Evolutionary conservation across 1,139 yeast genomes (phyloP).

Genomic region (Hemisphaericaspora xylanilytica): DNA sequence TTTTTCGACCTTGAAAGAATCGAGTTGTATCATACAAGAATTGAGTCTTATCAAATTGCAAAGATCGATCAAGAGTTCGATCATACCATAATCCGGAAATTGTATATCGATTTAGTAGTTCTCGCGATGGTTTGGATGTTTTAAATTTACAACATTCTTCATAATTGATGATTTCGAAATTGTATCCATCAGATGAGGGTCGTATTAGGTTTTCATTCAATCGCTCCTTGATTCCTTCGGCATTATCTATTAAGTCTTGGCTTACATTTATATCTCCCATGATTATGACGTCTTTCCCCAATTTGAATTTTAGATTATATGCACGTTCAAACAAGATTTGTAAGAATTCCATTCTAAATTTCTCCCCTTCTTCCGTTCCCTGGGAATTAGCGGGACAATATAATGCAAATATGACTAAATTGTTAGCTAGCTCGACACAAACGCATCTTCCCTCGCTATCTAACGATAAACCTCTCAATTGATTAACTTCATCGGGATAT

Average conservation of each 20-base stretch:
- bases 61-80: background rate
- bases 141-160: constrained; percentile 42
- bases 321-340: constrained; percentile 59
- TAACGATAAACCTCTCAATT: constrained; percentile 42
- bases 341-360: constrained; percentile 57
- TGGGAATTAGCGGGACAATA: constrained; percentile 93
- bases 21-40: constrained; percentile 68
- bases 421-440: constrained; percentile 64
- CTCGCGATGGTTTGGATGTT: constrained; percentile 40
- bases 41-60: constrained; percentile 13
- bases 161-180: constrained; percentile 43
- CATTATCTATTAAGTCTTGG: constrained; percentile 78
- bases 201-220: constrained; percentile 23
- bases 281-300: constrained; percentile 67
- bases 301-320: constrained; percentile 38
- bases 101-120: constrained; percentile 41
- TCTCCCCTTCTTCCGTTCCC: constrained; percentile 67
- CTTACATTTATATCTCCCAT: constrained; percentile 89
- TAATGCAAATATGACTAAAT: constrained; percentile 66
- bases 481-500: constrained; percentile 47
- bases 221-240: constrained; percentile 58
- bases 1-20: constrained; percentile 49
- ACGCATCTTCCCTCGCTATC: constrained; percentile 87
- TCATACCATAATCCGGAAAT: constrained; percentile 17
- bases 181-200: constrained; percentile 22